Base-by-base conservation (phyloP, 2,329 filamentous ascomycete species). In the Hypomyces rosellus region DNA sequence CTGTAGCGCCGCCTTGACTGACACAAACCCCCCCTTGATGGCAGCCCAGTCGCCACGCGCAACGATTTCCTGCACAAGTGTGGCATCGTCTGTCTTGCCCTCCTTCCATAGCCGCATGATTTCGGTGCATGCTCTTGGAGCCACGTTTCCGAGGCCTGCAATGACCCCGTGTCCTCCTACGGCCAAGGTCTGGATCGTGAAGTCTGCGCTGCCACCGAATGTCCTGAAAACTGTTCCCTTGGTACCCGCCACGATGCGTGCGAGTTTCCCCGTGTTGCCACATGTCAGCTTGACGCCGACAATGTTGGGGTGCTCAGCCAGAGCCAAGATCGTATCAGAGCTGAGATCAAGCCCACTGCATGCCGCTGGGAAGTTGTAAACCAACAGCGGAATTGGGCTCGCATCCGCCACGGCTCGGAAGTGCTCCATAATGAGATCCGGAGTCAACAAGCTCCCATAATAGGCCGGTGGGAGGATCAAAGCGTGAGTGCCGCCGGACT, bases 151-250 rank as follows among this genome's bases (percentile, higher is more conserved):
- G 49, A 86, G 74, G 12, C 86, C 87, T 13, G 81, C 82, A 55
- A 90, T 85, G 60, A 87, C 78, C 34, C 87, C 86, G 51, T 84
- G 80, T 3, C 83, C 86, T 20, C 86, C 86, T 4, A 81, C 84
- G 40, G 86, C 74, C 37, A 88, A 67, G 1, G 82, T 83, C 65
- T 88, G 86, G 12, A 89, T 68, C 12, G 82, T 84, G 66, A 89
- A 89, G 69, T 90, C 86, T 47, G 84, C 84, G 45, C 81, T 85
- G 49, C 87, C 86, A 39, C 84, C 86, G 59, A 86, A 80, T 52
- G 84, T 85, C 63, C 86, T 75, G 72, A 89, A 89, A 14, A 41
- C 18, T 1, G 52, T 59, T 43, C 50, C 57, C 34, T 51, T 51
- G 5, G 75, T 73, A 3, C 73, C 75, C 42, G 78, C 64, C 51